Evolutionary conservation across 1,139 yeast genomes (phyloP).

Genomic region (Pichia sp.): DNA sequence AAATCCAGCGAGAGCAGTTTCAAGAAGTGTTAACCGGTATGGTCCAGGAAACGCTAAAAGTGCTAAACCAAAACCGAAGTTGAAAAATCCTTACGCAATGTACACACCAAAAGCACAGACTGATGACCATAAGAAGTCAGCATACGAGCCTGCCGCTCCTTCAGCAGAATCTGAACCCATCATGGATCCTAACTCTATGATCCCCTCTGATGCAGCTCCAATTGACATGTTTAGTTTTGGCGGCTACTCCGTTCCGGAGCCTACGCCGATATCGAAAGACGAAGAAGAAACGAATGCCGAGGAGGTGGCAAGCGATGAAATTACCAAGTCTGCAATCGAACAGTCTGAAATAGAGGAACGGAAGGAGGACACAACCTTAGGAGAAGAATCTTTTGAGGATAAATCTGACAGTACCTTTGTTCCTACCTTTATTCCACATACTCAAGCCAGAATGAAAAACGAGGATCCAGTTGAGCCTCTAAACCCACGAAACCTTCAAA

Average conservation of each 20-base stretch:
- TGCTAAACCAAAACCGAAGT: constrained; percentile 2
- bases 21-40: constrained; percentile 11
- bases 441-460: constrained; percentile 12
- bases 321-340: background rate
- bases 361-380: background rate
- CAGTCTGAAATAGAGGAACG: background rate
- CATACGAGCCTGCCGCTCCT: background rate
- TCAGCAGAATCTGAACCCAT: too few species aligned
- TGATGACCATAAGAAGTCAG: background rate
- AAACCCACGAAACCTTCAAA: background rate
- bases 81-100: constrained; percentile 13
- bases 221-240: constrained; percentile 15
- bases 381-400: background rate
- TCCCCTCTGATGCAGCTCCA: too few species aligned
- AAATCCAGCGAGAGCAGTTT: constrained; percentile 1
- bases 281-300: background rate
- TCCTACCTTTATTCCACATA: constrained; percentile 15
- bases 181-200: too few species aligned
- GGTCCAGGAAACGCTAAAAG: constrained; percentile 5
- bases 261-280: background rate
- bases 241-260: constrained; percentile 13
- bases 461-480: too few species aligned
- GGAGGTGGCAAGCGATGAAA: background rate
- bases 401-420: background rate
- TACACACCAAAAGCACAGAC: constrained; percentile 10